Evolutionary conservation across 768 basidiomycete genomes (phyloP), one percentile per base, ranked within the genome.

Genomic region (Floccularia luteovirens): DNA sequence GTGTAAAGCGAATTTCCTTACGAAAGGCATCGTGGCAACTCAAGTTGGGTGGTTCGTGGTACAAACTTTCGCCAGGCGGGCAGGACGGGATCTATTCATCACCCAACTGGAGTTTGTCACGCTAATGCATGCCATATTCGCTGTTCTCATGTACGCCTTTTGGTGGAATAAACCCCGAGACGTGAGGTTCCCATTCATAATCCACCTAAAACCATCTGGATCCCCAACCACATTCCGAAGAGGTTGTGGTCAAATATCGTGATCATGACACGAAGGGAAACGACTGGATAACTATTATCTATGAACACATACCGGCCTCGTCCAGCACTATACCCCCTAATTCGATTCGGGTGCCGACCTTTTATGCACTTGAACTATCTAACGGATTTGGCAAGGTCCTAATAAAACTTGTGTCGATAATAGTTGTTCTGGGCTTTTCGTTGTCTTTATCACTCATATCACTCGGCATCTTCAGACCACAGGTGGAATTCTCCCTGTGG

Each of bases 31-130:
- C 7, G 48, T 49, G 30, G 1, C 57, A 11, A 5, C 53, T 8
- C 60, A 62, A 40, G 43, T 49, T 6, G 16, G 34, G 1, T 61
- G 58, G 57, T 62, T 61, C 41, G 27, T 49, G 23, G 1, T 50
- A 20, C 48, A 54, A 17, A 43, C 41, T 24, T 31, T 55, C 8
- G 32, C 45, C 5, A 51, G 59, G n/a, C 22, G 17, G 24, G 22
- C 17, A n/a, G n/a, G n/a, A 1, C 45, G 48, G 17, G 24, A 38
- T 2, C 49, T 62, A 11, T 41, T 49, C 1, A 38, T 60, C 10
- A 54, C 53, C 2, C 43, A 53, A 21, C 48, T 62, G 8, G 57
- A 62, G 47, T 17, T 61, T 10, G 38, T 47, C 10, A 58, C 59
- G 0, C 31, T 60, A 12, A 55, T 55, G 10, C 52, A 53, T 41